Evolutionary conservation across 108 stramenopile species (phyloP).

Genomic region (Craspedostauros australis): DNA sequence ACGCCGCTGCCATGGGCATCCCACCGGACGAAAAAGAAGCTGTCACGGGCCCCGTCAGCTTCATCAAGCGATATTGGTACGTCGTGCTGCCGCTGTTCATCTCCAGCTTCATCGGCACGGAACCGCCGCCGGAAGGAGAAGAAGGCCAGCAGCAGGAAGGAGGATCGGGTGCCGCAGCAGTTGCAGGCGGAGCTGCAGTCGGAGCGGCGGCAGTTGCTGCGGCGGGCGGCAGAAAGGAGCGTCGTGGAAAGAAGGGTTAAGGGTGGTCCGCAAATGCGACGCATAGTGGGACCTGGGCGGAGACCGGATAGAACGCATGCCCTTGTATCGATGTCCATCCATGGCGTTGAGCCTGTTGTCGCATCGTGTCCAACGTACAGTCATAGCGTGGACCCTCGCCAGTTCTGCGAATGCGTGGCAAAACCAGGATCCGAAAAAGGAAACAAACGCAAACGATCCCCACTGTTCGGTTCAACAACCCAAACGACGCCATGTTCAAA

Average conservation of each 20-base stretch:
- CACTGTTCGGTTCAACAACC: no score
- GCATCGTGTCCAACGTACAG: no score
- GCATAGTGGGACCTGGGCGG: no score
- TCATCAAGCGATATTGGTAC: slow-evolving; percentile 74
- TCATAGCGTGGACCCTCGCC: no score
- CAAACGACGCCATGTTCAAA: no score
- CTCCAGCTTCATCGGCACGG: slow-evolving; percentile 36
- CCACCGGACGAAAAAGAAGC: slow-evolving; percentile 10
- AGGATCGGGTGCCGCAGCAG: not conserved
- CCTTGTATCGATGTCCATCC: no score
- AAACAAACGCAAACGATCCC: no score
- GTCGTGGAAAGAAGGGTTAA: slow-evolving; percentile 12
- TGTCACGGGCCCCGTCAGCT: slow-evolving; percentile 19
- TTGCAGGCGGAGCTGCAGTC: not conserved
- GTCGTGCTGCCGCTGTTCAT: slow-evolving; percentile 63
- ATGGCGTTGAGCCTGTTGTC: no score
- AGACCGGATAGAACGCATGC: no score
- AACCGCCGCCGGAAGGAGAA: slow-evolving; percentile 14
- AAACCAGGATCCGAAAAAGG: no score
- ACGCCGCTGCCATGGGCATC: not conserved
- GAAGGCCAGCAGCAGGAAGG: slow-evolving; percentile 7
- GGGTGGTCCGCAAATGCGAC: no score
- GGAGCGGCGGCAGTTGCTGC: not conserved
- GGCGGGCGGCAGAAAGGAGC: not conserved
- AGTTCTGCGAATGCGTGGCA: no score